These are phyloP conservation scores for Neonothopanus nambi DNA, from an alignment of 1,284 basidiomycete genomes.

Conservation along the genomic window DNA sequence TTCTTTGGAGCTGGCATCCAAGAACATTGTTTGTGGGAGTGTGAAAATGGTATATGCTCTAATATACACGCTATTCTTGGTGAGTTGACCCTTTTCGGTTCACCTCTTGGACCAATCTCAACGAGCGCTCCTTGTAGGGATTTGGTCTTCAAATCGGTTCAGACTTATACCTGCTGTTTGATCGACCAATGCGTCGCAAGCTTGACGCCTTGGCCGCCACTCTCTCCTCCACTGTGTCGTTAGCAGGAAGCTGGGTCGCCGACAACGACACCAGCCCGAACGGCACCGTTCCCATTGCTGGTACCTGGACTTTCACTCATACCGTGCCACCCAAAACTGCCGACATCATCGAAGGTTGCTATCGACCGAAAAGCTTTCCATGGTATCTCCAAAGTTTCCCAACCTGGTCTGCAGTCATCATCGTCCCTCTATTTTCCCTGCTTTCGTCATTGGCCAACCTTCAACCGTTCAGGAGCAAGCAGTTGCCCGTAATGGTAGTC, in stretches of 20 bases:
- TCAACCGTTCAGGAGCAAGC: slow-evolving; percentile 69
- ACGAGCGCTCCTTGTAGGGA: slow-evolving; percentile 42
- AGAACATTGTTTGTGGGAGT: slow-evolving; percentile 85
- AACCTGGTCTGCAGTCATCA: slow-evolving; percentile 72
- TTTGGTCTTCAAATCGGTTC: slow-evolving; percentile 89
- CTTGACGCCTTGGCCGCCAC: slow-evolving; percentile 53
- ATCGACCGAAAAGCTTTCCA: slow-evolving; percentile 58
- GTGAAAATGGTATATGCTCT: slow-evolving; percentile 91
- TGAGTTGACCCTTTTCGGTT: slow-evolving; percentile 29
- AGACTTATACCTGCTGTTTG: slow-evolving; percentile 81
- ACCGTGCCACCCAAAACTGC: slow-evolving; percentile 39
- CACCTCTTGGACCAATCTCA: slow-evolving; percentile 10
- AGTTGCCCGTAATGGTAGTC: slow-evolving; percentile 81
- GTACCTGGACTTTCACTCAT: slow-evolving; percentile 78
- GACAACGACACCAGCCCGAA: slow-evolving; percentile 57
- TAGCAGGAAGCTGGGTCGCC: slow-evolving; percentile 69
- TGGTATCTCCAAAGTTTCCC: slow-evolving; percentile 85
- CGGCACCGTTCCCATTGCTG: slow-evolving; percentile 50
- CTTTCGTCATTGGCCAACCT: slow-evolving; percentile 75
- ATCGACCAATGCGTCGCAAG: slow-evolving; percentile 54
- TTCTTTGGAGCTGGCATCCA: slow-evolving; percentile 84
- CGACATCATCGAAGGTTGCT: slow-evolving; percentile 67
- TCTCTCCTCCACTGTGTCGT: slow-evolving; percentile 46
- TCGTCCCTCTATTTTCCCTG: slow-evolving; percentile 82
- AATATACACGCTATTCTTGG: slow-evolving; percentile 86